Percentiles rank a stretch among this genome's conserved stretches.
Conservation (phyloP, 73 alveolate genomes). For the Strombidium stylifer region DNA sequence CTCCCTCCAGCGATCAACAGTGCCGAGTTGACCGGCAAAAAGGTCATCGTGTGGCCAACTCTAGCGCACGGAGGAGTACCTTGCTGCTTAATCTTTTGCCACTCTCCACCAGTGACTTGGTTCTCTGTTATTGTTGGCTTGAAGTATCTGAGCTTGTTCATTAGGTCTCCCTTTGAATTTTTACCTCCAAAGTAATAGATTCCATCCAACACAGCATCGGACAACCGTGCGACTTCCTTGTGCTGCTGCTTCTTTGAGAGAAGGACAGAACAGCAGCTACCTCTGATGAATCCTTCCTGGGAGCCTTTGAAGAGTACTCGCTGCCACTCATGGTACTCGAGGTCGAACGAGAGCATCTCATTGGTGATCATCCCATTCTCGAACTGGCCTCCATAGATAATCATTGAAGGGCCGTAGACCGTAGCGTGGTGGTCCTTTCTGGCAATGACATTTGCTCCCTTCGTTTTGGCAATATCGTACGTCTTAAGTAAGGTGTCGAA, state of each 20-base stretch:
- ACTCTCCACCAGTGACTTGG: conserved; percentile 11
- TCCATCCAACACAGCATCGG: not conserved
- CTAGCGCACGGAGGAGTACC: conserved; percentile 19
- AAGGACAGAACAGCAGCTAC: not conserved
- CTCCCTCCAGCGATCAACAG: conserved; percentile 30
- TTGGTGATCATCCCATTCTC: conserved; percentile 32
- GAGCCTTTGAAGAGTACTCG: conserved; percentile 18
- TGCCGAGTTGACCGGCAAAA: conserved; percentile 9
- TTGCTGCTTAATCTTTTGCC: conserved; percentile 5
- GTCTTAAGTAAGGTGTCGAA: conserved; percentile 7
- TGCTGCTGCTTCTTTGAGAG: not conserved
- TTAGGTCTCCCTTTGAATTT: conserved; percentile 26
- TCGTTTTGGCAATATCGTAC: conserved; percentile 11
- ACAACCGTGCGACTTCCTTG: not conserved
- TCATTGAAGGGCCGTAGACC: conserved; percentile 19
- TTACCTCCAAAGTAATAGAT: conserved; percentile 36
- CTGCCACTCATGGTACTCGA: conserved; percentile 13
- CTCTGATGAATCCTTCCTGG: not conserved
- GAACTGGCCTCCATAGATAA: conserved; percentile 29
- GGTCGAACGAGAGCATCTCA: conserved; percentile 27
- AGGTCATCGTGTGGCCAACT: conserved; percentile 21
- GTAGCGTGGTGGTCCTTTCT: conserved; percentile 29
- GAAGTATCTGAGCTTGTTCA: not conserved
- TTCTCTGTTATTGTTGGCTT: not conserved
- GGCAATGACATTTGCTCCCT: conserved; percentile 7